Conservation (phyloP, 345 rosid genomes). For the Citrus cavaleriei region DNA sequence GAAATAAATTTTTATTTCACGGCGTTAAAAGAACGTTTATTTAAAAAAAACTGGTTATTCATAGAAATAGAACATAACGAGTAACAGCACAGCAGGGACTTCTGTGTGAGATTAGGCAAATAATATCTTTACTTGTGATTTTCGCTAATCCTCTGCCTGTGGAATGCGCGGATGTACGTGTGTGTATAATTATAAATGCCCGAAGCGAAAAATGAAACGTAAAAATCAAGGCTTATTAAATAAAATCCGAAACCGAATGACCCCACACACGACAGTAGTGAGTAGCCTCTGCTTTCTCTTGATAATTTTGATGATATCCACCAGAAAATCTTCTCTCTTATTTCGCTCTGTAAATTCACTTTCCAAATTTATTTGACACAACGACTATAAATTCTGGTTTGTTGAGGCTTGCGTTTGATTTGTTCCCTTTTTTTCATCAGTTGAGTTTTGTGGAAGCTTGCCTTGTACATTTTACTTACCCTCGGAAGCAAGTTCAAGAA, state of each 20-base stretch:
- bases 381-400: neutral
- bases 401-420: neutral
- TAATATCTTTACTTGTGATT: neutral
- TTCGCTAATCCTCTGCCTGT: too few species aligned
- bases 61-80: neutral
- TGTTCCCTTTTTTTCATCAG: neutral
- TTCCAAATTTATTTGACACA: neutral
- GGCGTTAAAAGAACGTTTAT: too few species aligned
- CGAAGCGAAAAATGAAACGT: neutral
- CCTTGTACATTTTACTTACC: slow-evolving; percentile 9
- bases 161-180: neutral
- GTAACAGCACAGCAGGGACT: neutral
- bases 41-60: too few species aligned
- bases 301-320: neutral
- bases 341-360: neutral
- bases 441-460: slow-evolving; percentile 16
- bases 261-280: neutral
- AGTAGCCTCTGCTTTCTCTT: neutral
- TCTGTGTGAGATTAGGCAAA: neutral
- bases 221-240: neutral
- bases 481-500: slow-evolving; percentile 9
- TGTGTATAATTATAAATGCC: neutral
- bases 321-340: neutral
- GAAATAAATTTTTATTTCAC: too few species aligned
- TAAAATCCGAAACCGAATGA: neutral